Percentiles rank a stretch among this genome's conserved stretches.
These are phyloP conservation scores for Gynandropsis gynandra DNA, from an alignment of 345 rosid species.

Conservation along the genomic window DNA sequence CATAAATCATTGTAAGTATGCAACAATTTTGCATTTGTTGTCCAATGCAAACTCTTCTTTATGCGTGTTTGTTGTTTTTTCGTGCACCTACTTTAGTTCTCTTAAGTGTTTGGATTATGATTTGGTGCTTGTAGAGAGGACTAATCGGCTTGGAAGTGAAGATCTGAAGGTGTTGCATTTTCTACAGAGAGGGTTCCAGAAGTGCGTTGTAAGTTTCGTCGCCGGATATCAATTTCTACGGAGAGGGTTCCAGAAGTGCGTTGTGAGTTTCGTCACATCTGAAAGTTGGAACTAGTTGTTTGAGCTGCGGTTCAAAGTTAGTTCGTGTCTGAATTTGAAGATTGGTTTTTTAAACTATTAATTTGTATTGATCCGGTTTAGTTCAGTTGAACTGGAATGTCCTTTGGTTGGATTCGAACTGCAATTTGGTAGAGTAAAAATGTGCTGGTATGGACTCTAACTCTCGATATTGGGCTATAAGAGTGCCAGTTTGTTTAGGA, in stretches of 20 bases:
- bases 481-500: no score
- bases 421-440: no score
- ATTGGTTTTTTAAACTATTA: background rate
- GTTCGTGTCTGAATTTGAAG: conserved; percentile 7
- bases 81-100: no score
- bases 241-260: background rate
- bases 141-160: conserved; percentile 42
- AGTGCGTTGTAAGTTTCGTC: conserved; percentile 69
- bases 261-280: conserved; percentile 1
- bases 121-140: conserved; percentile 37
- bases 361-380: conserved; percentile 6
- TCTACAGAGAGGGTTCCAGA: conserved; percentile 54
- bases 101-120: conserved; percentile 12
- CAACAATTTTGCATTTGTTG: conserved; percentile 9
- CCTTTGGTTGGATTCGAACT: no score
- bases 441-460: no score
- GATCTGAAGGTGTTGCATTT: conserved; percentile 65
- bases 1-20: conserved; percentile 43
- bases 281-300: no score
- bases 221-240: conserved; percentile 12
- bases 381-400: background rate
- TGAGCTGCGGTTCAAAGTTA: background rate
- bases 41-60: conserved; percentile 1
- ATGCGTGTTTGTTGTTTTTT: conserved; percentile 10
- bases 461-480: no score